Conservation (phyloP, 2,329 filamentous ascomycete species). For the Hawksworthiomyces lignivorus region DNA sequence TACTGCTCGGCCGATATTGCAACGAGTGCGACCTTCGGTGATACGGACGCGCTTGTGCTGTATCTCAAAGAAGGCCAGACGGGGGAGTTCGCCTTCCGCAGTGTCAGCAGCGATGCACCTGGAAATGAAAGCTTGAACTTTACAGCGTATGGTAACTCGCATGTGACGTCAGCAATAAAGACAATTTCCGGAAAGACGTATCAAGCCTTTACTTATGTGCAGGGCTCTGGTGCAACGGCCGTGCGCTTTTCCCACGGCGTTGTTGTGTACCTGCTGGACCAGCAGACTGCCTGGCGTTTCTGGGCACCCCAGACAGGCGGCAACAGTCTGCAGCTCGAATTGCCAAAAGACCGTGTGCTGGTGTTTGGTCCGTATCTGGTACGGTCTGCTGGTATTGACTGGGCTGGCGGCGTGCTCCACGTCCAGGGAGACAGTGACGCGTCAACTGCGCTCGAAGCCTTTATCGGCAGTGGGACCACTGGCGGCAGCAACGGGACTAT, state of each 20-base stretch:
- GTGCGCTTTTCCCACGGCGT: slow-evolving; percentile 42
- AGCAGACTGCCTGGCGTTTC: slow-evolving; percentile 46
- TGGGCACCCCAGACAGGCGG: slow-evolving; percentile 36
- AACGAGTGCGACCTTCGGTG: slow-evolving; percentile 31
- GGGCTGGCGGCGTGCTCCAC: slow-evolving; percentile 23
- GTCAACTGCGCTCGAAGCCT: slow-evolving; percentile 36
- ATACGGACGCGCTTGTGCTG: slow-evolving; percentile 53
- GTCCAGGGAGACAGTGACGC: slow-evolving; percentile 12
- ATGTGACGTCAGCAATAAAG: slow-evolving; percentile 23
- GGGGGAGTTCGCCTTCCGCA: slow-evolving; percentile 42
- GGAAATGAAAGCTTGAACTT: slow-evolving; percentile 28
- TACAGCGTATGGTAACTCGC: slow-evolving; percentile 31
- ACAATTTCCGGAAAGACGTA: slow-evolving; percentile 23
- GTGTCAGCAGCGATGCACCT: no score
- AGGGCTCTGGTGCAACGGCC: slow-evolving; percentile 36
- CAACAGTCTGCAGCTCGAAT: slow-evolving; percentile 29
- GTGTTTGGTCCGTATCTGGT: slow-evolving; percentile 38
- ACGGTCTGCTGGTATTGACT: slow-evolving; percentile 7
- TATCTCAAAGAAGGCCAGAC: slow-evolving; percentile 46
- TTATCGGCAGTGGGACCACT: slow-evolving; percentile 42
- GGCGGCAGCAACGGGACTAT: slow-evolving; percentile 19
- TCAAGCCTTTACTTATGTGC: slow-evolving; percentile 36
- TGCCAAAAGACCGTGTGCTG: slow-evolving; percentile 42
- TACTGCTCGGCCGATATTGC: slow-evolving; percentile 66
- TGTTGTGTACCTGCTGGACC: slow-evolving; percentile 44